Percentiles rank a stretch among this genome's conserved stretches.
phyloP scores from a whole-genome alignment of 208 protist species.

The Leptomonas seymouri region DNA sequence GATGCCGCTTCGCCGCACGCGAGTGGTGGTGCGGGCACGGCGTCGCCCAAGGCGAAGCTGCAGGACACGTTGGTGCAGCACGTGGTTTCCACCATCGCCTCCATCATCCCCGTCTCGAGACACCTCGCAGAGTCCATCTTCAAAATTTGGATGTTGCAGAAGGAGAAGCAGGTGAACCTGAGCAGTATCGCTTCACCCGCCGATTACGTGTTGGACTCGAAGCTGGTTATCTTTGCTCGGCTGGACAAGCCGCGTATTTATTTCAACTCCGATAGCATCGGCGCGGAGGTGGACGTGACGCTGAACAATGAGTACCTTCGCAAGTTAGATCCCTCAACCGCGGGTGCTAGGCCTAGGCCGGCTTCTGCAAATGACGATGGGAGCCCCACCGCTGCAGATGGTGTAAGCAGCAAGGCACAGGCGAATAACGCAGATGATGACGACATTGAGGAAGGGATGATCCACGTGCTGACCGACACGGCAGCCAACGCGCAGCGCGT shows the following conservation, averaged over 20 bases:
- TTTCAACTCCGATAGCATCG: constrained; percentile 30
- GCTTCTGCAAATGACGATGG: not conserved
- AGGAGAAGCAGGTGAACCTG: constrained; percentile 53
- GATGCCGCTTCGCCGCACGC: not conserved
- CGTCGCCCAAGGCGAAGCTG: constrained; percentile 25
- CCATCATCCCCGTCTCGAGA: constrained; percentile 57
- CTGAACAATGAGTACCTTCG: constrained; percentile 39
- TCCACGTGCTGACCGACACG: constrained; percentile 31
- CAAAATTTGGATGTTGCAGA: constrained; percentile 67
- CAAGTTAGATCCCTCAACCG: constrained; percentile 5
- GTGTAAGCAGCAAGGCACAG: not conserved
- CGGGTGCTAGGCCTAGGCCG: not conserved
- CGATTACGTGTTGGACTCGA: constrained; percentile 66
- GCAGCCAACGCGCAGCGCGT: constrained; percentile 19
- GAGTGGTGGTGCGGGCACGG: not conserved
- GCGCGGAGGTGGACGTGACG: constrained; percentile 37
- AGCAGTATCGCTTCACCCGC: constrained; percentile 54
- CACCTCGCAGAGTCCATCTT: constrained; percentile 63
- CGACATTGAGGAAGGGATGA: constrained; percentile 29
- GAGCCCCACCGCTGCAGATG: not conserved
- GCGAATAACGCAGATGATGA: constrained; percentile 9
- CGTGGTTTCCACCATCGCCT: constrained; percentile 36
- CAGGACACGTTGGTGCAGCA: constrained; percentile 21
- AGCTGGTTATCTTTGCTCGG: constrained; percentile 59
- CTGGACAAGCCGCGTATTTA: constrained; percentile 39